Percentiles rank a stretch among this genome's conserved stretches.
Conservation (phyloP, 2,329 filamentous ascomycete species). For the Colletotrichum spaethianum region DNA sequence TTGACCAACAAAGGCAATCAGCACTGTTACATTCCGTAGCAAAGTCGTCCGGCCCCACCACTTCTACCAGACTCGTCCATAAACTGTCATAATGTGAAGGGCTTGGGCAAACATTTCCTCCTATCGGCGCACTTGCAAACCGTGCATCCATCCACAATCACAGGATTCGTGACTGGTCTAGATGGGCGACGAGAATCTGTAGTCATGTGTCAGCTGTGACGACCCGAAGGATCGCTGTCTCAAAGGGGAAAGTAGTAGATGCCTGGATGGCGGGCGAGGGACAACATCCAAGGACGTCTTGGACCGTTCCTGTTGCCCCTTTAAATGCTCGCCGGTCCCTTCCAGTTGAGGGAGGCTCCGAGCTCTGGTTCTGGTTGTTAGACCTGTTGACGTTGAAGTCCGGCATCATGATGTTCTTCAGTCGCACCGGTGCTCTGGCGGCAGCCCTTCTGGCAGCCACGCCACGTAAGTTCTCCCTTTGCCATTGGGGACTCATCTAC, state of each 20-base stretch:
- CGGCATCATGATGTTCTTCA: slow-evolving; percentile 39
- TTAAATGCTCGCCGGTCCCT: slow-evolving; percentile 26
- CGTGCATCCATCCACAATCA: slow-evolving; percentile 22
- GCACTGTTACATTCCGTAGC: slow-evolving; percentile 37
- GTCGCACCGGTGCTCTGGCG: slow-evolving; percentile 33
- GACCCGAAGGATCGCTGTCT: neutral
- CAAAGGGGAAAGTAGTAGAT: slow-evolving; percentile 23
- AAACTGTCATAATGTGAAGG: neutral
- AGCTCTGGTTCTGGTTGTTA: slow-evolving; percentile 7
- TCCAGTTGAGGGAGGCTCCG: neutral
- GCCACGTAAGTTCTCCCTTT: slow-evolving; percentile 17
- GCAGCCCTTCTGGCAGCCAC: slow-evolving; percentile 36
- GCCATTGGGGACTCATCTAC: neutral
- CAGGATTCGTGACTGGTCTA: slow-evolving; percentile 22
- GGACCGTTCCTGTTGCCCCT: neutral
- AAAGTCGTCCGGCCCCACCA: slow-evolving; percentile 12
- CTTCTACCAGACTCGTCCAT: neutral
- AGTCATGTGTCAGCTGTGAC: slow-evolving; percentile 29
- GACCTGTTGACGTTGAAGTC: slow-evolving; percentile 25
- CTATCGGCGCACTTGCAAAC: slow-evolving; percentile 36
- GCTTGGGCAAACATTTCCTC: slow-evolving; percentile 32
- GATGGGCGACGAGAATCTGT: slow-evolving; percentile 2
- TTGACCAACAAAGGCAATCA: slow-evolving; percentile 40
- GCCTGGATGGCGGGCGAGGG: neutral
- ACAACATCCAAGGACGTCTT: neutral